Base-by-base conservation (phyloP, 495 filamentous ascomycete species). In the Astrocystis sublimbata region DNA sequence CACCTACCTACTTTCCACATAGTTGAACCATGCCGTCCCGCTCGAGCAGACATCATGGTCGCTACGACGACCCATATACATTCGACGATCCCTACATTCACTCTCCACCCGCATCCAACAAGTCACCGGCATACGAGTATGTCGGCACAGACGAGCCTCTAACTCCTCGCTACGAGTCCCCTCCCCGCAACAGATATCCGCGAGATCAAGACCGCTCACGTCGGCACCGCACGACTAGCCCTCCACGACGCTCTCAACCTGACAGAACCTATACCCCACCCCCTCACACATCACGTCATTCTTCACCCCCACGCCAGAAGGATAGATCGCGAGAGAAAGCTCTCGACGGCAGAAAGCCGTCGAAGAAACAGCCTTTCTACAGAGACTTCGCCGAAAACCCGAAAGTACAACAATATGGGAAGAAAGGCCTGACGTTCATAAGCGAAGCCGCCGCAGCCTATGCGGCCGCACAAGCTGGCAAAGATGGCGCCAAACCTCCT, bases 71-170 rank as follows among this genome's bases (percentile, higher is more conserved):
- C 50, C 68, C 68, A 28, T 70, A 70, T 47, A 57, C 61, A 36
- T 72, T 68, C 40, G 62, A 72, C 60, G 68, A 70, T 56, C 68
- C 68, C n/a, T 70, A 72, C 36, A 66, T 62, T 28, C 55, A 68
- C 62, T 68, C 24, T 12, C 69, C 70, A 40, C 68, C 70, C 6
- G 62, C 54, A 26, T 3, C 50, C 12, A 50, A 30, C 42, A 56
- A 47, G 24, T 52, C 36, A 21, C 40, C 67, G 3, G 59, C 28
- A 19, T 72, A 66, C 47, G 70, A 72, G 42, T 72, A 72, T 55
- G 50, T 72, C 21, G 70, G 68, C 35, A 70, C 70, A 31, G 67
- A 70, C 24, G 67, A 68, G 51, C 51, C 64, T 6, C 35, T 62
- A 5, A 58, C 41, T 17, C 23, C n/a, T 49, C 47, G 47, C 24